phyloP scores from a whole-genome alignment of 2,329 filamentous ascomycete species.

The Penicillium sp. region DNA sequence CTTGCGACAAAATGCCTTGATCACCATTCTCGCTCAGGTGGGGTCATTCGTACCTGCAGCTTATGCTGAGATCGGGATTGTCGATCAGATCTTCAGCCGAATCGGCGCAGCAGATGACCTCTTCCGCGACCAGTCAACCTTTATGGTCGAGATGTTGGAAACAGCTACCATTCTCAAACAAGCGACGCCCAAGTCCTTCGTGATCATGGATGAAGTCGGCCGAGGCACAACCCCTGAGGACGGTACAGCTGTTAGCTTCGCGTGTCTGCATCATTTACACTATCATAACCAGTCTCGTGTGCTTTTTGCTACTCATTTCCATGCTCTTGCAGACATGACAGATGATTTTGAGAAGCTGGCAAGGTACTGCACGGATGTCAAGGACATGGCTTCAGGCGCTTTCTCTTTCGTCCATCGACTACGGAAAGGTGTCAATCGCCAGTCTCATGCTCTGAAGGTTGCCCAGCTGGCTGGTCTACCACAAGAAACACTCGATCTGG shows the following conservation, averaged over 20 bases:
- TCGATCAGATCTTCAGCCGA: slow-evolving; percentile 94
- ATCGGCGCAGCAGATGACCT: slow-evolving; percentile 93
- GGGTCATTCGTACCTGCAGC: slow-evolving; percentile 90
- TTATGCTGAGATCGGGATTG: slow-evolving; percentile 80
- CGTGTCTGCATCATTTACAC: slow-evolving; percentile 80
- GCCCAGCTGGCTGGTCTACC: slow-evolving; percentile 82
- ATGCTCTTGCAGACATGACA: slow-evolving; percentile 76
- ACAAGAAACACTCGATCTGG: slow-evolving; percentile 66
- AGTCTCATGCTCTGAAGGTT: slow-evolving; percentile 94
- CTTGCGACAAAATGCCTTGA: slow-evolving; percentile 89
- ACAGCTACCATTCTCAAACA: slow-evolving; percentile 84
- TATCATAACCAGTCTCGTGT: slow-evolving; percentile 73
- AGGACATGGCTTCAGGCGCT: slow-evolving; percentile 65
- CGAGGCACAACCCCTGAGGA: slow-evolving; percentile 92
- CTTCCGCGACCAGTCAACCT: slow-evolving; percentile 92
- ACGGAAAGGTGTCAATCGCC: slow-evolving; percentile 75
- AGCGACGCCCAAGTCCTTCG: slow-evolving; percentile 81
- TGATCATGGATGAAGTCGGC: slow-evolving; percentile 98
- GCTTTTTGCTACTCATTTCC: slow-evolving; percentile 95
- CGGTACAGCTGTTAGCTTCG: slow-evolving; percentile 84
- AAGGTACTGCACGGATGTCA: slow-evolving; percentile 85
- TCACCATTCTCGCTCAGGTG: slow-evolving; percentile 88
- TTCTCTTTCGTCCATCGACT: slow-evolving; percentile 88
- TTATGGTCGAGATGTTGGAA: slow-evolving; percentile 99
- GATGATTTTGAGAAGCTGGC: slow-evolving; percentile 58